Evolutionary conservation across 129 eudicot species (phyloP).

Genomic region (Calendula officinalis): DNA sequence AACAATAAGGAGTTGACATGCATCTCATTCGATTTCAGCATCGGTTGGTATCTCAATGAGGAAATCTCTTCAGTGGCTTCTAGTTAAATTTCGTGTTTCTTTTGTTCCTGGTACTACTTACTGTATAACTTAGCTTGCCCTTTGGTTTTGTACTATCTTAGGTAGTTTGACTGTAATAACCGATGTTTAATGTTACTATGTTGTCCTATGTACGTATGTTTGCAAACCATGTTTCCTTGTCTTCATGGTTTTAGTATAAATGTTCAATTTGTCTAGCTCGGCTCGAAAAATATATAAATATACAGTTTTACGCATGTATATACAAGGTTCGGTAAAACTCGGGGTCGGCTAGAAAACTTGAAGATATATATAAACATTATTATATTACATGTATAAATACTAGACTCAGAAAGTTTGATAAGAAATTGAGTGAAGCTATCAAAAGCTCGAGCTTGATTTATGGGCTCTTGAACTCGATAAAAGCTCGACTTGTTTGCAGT

Average conservation of each 20-base stretch:
- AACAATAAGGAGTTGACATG: constrained; percentile 53
- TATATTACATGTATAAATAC: too few species aligned
- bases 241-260: neutral
- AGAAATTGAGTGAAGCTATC: too few species aligned
- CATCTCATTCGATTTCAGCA: constrained; percentile 54
- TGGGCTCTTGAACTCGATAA: too few species aligned
- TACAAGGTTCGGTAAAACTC: too few species aligned
- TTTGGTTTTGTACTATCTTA: constrained; percentile 23
- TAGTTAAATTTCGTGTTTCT: constrained; percentile 27
- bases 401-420: too few species aligned
- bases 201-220: constrained; percentile 14
- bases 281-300: too few species aligned
- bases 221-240: constrained; percentile 2
- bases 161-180: constrained; percentile 19
- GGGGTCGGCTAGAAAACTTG: too few species aligned
- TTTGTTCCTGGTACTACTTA: constrained; percentile 1
- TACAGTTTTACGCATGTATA: too few species aligned
- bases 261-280: too few species aligned
- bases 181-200: constrained; percentile 7
- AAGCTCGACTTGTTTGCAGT: too few species aligned
- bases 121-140: neutral
- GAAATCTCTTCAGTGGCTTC: constrained; percentile 28
- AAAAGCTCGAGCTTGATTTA: too few species aligned
- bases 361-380: too few species aligned
- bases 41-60: constrained; percentile 37